Conservation (phyloP, 495 filamentous ascomycete species). For the Aspergillus bertholletiae region DNA sequence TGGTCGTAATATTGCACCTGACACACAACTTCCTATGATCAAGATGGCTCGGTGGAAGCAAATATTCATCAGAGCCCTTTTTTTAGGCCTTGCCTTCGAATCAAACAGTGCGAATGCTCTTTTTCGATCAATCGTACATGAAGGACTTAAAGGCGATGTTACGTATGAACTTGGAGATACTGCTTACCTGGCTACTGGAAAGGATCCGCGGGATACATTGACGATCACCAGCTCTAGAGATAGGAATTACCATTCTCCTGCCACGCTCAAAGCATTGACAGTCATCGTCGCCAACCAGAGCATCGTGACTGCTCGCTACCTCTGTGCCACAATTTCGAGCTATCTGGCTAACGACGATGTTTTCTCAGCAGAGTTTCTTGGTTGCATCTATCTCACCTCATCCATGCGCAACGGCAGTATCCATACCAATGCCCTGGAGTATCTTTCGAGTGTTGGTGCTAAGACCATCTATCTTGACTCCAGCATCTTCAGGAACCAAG, state of each 20-base stretch:
- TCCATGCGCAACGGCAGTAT: background rate
- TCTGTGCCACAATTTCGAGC: constrained; percentile 1
- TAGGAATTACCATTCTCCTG: background rate
- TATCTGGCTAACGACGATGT: constrained; percentile 11
- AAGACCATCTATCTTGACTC: constrained; percentile 1
- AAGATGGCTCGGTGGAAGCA: background rate
- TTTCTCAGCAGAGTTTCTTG: background rate
- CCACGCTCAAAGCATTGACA: constrained; percentile 15
- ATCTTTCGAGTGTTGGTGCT: constrained; percentile 6
- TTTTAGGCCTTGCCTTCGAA: background rate
- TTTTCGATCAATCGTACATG: too few relatives aligned
- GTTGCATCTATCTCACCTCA: constrained; percentile 5
- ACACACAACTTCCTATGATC: background rate
- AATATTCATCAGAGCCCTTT: background rate
- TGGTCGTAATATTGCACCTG: too few relatives aligned
- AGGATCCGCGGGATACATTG: background rate
- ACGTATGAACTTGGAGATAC: background rate
- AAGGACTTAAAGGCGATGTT: too few relatives aligned
- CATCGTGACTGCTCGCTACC: constrained; percentile 13
- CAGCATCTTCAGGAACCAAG: background rate
- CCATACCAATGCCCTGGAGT: constrained; percentile 1
- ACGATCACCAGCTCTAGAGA: background rate
- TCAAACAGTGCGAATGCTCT: background rate
- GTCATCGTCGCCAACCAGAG: constrained; percentile 17
- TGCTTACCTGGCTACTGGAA: constrained; percentile 6